Percentiles rank a stretch among this genome's conserved stretches.
These are phyloP conservation scores for Colletotrichum zoysiae DNA, from an alignment of 2,329 filamentous ascomycete species.

Conservation along the genomic window DNA sequence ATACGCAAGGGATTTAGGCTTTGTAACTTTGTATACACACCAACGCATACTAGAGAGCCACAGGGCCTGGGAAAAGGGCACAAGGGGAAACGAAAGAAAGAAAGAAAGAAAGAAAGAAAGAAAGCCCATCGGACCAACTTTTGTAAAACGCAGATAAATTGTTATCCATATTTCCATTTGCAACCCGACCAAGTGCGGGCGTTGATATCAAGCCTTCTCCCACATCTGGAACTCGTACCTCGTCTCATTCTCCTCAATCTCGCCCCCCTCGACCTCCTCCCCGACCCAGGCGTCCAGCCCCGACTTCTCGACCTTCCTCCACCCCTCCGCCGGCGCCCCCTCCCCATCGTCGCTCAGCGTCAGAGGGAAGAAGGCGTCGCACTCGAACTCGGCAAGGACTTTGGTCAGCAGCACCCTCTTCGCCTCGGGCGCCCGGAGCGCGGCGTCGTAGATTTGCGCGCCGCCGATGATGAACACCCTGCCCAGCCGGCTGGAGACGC, in stretches of 20 bases:
- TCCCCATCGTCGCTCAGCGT: conserved; percentile 59
- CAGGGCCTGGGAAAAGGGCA: background rate
- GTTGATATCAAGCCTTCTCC: conserved; percentile 61
- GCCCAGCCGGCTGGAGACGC: conserved; percentile 54
- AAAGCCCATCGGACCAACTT: background rate
- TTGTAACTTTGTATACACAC: conserved; percentile 46
- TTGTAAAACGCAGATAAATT: conserved; percentile 2
- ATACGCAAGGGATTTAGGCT: background rate
- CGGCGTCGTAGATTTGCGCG: conserved; percentile 83
- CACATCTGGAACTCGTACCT: conserved; percentile 81
- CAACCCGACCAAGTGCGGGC: background rate
- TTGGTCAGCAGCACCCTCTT: conserved; percentile 77
- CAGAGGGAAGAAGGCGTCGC: conserved; percentile 81
- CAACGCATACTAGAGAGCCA: conserved; percentile 29
- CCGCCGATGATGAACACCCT: conserved; percentile 91
- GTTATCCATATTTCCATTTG: background rate
- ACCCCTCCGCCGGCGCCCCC: conserved; percentile 22
- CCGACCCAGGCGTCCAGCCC: conserved; percentile 75
- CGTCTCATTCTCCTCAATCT: conserved; percentile 73
- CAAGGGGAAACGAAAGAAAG: background rate
- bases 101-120: background rate
- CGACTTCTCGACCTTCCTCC: conserved; percentile 50
- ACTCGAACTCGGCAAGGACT: conserved; percentile 76
- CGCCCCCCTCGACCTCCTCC: conserved; percentile 68
- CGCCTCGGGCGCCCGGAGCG: conserved; percentile 70